Evolutionary conservation across 2,329 filamentous ascomycete genomes (phyloP), one percentile per base, ranked within the genome.

Genomic region (Cordyceps cateniannulata): DNA sequence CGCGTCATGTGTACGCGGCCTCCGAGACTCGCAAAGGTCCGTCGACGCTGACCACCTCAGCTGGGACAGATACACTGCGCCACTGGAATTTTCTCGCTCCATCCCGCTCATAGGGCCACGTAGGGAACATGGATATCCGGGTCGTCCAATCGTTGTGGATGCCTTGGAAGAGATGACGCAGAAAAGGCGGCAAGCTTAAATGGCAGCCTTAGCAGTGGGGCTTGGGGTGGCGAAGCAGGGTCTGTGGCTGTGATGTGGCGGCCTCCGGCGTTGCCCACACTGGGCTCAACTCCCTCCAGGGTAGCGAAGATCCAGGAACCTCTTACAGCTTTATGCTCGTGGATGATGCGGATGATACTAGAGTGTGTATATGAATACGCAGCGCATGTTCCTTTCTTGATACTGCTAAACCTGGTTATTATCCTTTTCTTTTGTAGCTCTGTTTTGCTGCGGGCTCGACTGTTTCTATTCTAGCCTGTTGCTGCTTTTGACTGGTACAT

Each of bases 1-100:
- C 24, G 49, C 47, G 47, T 59, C 38, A 44, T 59, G 48, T 32
- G 48, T 59, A 52, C 56, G 56, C 48, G 56, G 56, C 56, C 54
- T 25, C 42, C 29, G 4, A 25, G 29, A 8, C n/a, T 27, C 16
- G 44, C 47, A 49, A 20, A 12, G 14, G 6, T 49, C 7, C 20
- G 24, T n/a, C 35, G 10, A 7, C 6, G 16, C 22, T 51, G 38
- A 25, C 55, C 35, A 59, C 24, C 48, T 59, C 48, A 59, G 56
- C 56, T 59, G 56, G 25, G 7, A 49, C 18, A 45, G 7, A 35
- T 8, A 6, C 20, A 32, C 56, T 59, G 56, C 56, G 48, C 56
- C 56, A 59, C 47, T 44, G 18, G 56, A 44, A 51, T 44, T 24
- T 51, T 59, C 56, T 45, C 48, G 56, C 48, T 49, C 32, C 56